phyloP scores from a whole-genome alignment of 140 eudicot species.

The Anethum foeniculum region DNA sequence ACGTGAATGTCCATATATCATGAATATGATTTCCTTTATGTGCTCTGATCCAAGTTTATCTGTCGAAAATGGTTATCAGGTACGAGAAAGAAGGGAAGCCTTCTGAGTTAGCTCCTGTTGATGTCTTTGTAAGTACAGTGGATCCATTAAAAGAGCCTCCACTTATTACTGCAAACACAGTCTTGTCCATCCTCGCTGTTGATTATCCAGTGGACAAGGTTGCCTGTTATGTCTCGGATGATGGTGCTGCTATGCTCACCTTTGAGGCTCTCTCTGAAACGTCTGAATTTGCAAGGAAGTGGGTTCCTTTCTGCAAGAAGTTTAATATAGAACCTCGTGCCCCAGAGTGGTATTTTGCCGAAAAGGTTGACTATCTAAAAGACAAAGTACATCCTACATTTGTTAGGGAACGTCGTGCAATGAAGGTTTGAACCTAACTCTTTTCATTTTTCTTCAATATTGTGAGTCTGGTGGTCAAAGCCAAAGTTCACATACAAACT shows the following conservation, averaged over 20 bases:
- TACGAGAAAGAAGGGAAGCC: slow-evolving; percentile 11
- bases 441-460: neutral
- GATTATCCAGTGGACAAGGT: slow-evolving; percentile 11
- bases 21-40: neutral
- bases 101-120: slow-evolving; percentile 5
- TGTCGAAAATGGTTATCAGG: neutral
- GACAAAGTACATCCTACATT: slow-evolving; percentile 8
- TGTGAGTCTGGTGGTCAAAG: neutral
- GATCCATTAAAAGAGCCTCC: slow-evolving; percentile 6
- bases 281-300: slow-evolving; percentile 9
- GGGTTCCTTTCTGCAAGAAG: slow-evolving; percentile 11
- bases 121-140: slow-evolving; percentile 6
- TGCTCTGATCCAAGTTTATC: neutral
- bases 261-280: slow-evolving; percentile 7
- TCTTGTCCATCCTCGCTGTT: slow-evolving; percentile 7
- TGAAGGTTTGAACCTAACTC: neutral
- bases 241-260: slow-evolving; percentile 9
- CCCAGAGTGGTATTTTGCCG: slow-evolving; percentile 7
- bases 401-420: slow-evolving; percentile 2
- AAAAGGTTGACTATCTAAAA: slow-evolving; percentile 1
- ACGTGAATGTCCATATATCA: neutral
- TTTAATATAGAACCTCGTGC: slow-evolving; percentile 11
- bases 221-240: slow-evolving; percentile 6
- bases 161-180: neutral
- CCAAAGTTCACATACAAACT: neutral